These are phyloP conservation scores for Nicotiana rustica DNA, from an alignment of 305 asterid genomes.

Conservation along the genomic window DNA sequence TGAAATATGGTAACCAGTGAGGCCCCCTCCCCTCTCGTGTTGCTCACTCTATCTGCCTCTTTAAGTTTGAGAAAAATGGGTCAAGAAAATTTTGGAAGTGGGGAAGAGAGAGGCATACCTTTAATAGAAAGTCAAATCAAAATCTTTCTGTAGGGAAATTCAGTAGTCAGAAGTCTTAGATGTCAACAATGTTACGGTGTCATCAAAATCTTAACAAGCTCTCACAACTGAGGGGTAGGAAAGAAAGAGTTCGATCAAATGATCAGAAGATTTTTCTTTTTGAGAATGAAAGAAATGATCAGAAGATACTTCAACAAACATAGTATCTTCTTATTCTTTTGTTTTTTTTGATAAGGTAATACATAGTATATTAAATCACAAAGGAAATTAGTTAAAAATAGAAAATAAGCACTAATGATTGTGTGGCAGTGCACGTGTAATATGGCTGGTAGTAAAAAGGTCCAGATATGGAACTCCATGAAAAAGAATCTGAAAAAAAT, in stretches of 20 bases:
- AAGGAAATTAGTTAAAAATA: not conserved
- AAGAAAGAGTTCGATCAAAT: not conserved
- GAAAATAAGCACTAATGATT: not conserved
- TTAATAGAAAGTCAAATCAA: not conserved
- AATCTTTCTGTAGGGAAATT: not conserved
- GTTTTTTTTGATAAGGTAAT: no score
- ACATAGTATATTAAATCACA: conserved; percentile 17
- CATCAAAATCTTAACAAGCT: conserved; percentile 10
- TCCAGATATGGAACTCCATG: not conserved
- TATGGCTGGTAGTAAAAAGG: conserved; percentile 8
- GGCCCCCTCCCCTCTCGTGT: not conserved
- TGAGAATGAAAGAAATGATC: not conserved
- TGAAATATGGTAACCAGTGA: not conserved
- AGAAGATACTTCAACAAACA: not conserved
- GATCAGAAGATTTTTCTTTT: conserved; percentile 1
- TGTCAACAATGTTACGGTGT: not conserved
- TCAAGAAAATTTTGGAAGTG: not conserved
- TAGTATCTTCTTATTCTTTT: no score
- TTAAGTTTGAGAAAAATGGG: not conserved
- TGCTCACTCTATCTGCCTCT: not conserved
- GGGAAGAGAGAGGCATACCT: not conserved
- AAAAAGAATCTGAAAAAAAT: conserved; percentile 18
- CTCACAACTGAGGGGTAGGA: conserved; percentile 22
- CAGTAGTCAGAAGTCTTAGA: not conserved
- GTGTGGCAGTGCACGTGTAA: conserved; percentile 11